Percentiles rank a stretch among this genome's conserved stretches.
phyloP scores from a whole-genome alignment of 352 stramenopile genomes.

The Phytophthora pseudosyringae region DNA sequence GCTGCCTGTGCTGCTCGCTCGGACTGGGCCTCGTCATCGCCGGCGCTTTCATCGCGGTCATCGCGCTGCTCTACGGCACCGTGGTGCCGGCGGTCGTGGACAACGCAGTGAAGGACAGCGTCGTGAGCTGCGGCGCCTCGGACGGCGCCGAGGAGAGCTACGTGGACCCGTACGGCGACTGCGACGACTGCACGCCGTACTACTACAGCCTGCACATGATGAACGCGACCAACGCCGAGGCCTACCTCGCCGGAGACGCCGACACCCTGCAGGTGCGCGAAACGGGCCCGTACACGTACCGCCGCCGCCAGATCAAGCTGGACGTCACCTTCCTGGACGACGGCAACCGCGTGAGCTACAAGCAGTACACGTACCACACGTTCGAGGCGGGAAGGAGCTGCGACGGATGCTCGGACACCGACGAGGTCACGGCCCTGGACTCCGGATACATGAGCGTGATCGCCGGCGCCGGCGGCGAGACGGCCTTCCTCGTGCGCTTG shows the following conservation, averaged over 20 bases:
- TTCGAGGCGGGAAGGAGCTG: conserved; percentile 59
- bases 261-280: conserved; percentile 66
- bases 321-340: conserved; percentile 63
- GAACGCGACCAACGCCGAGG: conserved; percentile 52
- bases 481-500: conserved; percentile 55
- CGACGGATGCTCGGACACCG: conserved; percentile 51
- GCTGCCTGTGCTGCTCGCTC: conserved; percentile 46
- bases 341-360: conserved; percentile 58
- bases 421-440: conserved; percentile 59
- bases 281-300: conserved; percentile 73
- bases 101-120: conserved; percentile 48
- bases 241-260: conserved; percentile 48
- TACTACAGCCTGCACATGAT: conserved; percentile 59
- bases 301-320: conserved; percentile 55
- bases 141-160: conserved; percentile 49
- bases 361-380: conserved; percentile 75
- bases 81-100: conserved; percentile 52
- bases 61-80: conserved; percentile 55
- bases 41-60: conserved; percentile 43
- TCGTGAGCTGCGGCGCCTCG: conserved; percentile 47
- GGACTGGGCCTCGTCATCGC: conserved; percentile 43
- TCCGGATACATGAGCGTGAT: conserved; percentile 78
- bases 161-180: conserved; percentile 61
- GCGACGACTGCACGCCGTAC: conserved; percentile 66
- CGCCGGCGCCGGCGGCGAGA: conserved; percentile 62